phyloP scores from a whole-genome alignment of 2,329 filamentous ascomycete genomes.

The Xylariomycetidae sp. region DNA sequence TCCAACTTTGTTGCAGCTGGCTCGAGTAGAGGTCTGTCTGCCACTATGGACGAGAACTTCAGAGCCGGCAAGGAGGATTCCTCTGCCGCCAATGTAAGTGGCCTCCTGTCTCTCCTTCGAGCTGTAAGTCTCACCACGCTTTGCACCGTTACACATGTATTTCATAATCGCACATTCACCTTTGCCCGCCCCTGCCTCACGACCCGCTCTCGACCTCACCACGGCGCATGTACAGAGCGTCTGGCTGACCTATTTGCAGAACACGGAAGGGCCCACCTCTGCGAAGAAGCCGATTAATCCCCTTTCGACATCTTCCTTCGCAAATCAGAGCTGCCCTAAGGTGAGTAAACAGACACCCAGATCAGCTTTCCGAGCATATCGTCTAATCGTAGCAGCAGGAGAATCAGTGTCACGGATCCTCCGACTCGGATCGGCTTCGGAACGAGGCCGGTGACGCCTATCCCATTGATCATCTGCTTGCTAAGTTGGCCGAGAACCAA shows the following conservation, averaged over 20 bases:
- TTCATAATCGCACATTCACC: neutral
- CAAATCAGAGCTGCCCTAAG: constrained; percentile 49
- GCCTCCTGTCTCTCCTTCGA: constrained; percentile 20
- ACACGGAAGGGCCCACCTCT: constrained; percentile 14
- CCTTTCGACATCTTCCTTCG: constrained; percentile 48
- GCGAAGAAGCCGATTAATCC: constrained; percentile 40
- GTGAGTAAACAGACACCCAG: no score
- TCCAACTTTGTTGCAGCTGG: no score
- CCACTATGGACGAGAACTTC: constrained; percentile 30
- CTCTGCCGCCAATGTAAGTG: constrained; percentile 26
- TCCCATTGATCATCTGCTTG: constrained; percentile 69
- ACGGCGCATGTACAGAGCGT: no score
- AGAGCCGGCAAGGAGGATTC: constrained; percentile 32
- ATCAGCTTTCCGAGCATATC: no score
- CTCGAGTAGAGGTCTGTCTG: no score
- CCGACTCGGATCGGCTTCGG: no score
- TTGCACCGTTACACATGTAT: neutral
- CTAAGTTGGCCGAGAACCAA: constrained; percentile 69
- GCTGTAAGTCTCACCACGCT: constrained; percentile 23
- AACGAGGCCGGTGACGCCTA: no score
- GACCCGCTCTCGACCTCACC: no score
- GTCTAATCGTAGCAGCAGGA: constrained; percentile 9
- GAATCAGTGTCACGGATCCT: constrained; percentile 35
- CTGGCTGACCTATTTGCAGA: no score
- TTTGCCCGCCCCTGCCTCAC: neutral